Evolutionary conservation across 1,284 basidiomycete species (phyloP), one percentile per base, ranked within the genome.

Genomic region (Rhodotorula sp.): DNA sequence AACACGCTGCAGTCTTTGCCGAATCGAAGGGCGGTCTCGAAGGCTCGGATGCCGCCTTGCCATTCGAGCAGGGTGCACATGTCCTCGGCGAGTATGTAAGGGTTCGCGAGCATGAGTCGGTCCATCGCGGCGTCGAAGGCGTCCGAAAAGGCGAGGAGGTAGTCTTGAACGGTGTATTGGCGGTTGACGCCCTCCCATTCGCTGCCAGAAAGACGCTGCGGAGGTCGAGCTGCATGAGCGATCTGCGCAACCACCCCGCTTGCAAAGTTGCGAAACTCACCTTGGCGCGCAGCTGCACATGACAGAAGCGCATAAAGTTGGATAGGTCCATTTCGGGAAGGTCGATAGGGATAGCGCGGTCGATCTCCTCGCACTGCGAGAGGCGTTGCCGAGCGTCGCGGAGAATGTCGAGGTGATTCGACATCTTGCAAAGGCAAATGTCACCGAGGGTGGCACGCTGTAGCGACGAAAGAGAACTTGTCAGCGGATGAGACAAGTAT

Each of bases 71-170:
- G 64, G 4, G 72, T 67, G 29, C 56, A 49, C 46, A 76, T 31
- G 58, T 76, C 74, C 21, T 76, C 72, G 60, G 74, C 72, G 56
- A 76, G 65, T 47, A 67, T 48, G 66, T 72, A 71, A 14, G 74
- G 74, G 46, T 73, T 62, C 20, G 47, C 63, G 15, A 69, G 59
- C 60, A 76, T 65, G 51, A 76, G 65, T 49, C 72, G 72, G 62
- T 76, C 74, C 56, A 73, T 73, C 12, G 72, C 72, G 7, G 63
- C 65, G 65, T 76, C 68, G 68, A 74, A 76, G 0, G 74, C 72
- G 66, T 76, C 74, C 29, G 67, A 65, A 51, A 73, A 73, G 21
- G 65, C 43, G 68, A 74, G 65, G 39, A 76, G 70, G 62, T 65
- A 76, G 58, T 76, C 74, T 47, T 65, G 63, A 20, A 76, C 61